Evolutionary conservation across 345 rosid species (phyloP), one percentile per base, ranked within the genome.

Genomic region (Camelina neglecta): DNA sequence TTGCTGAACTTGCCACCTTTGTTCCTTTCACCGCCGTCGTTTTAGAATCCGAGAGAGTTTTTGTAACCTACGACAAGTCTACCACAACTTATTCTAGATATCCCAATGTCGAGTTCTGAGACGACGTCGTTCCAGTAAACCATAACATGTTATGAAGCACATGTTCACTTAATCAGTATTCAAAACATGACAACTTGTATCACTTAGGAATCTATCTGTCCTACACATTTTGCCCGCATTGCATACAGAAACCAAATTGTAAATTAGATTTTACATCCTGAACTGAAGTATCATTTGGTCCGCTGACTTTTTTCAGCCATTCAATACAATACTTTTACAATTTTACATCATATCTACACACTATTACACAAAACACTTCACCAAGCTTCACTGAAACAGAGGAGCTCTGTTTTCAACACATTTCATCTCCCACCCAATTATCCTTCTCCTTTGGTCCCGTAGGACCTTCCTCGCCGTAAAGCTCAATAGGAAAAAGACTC

Each of bases 381-480:
- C 16, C 16, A 42, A 16, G n/a, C 57, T 44, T 64, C 15, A 42
- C 63, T 20, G 36, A 75, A 75, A 60, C 69, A 67, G 68, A 75
- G 69, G 63, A 68, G 64, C 69, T 75, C 55, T 68, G 69, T 51
- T 75, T 26, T 75, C 75, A 71, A 64, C 67, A 81, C 54, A 85
- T 86, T 76, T 93, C 97, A 80, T 93, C 97, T 80, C 92, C 97
- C 36, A 42, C 48, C 98, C 98, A 91, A 63, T 93, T 91, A 61
- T 88, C 83, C 60, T 93, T 93, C 84, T 86, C 98, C 82, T 93
- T 93, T 4, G 97, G 98, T 41, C 98, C 98, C 5, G 97, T 89
- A 38, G 98, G 98, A 49, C 98, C 98, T 78, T 91, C 96, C 89
- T 93, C 98, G 0, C 98, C 96, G 6, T 91, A 91, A 44, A 93